These are phyloP conservation scores for Clausena lansium DNA, from an alignment of 345 rosid species.

Conservation along the genomic window DNA sequence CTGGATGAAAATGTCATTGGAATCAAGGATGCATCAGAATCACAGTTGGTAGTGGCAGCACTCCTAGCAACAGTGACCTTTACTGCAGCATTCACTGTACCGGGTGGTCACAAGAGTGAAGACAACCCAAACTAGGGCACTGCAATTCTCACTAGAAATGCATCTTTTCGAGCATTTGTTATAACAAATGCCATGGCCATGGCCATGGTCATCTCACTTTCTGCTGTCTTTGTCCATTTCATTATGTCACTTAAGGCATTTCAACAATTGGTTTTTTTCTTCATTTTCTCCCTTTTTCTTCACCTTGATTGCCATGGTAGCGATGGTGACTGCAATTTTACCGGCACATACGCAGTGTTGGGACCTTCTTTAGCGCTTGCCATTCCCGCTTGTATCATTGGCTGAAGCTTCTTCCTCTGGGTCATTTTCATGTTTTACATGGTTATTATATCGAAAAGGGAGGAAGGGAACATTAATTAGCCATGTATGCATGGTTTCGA, in stretches of 20 bases:
- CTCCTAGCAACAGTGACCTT: background rate
- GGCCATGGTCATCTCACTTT: background rate
- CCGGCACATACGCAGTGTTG: slow-evolving; percentile 8
- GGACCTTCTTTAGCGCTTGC: background rate
- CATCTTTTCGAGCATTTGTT: slow-evolving; percentile 6
- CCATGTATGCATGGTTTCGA: too few species aligned
- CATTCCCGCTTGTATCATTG: background rate
- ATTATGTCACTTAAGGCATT: background rate
- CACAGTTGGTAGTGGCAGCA: background rate
- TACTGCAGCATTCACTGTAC: background rate
- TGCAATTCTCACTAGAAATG: background rate
- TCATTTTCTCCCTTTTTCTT: background rate
- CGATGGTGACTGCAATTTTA: background rate
- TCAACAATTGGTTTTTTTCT: fast-evolving
- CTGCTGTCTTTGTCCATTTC: background rate
- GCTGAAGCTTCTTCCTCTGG: background rate
- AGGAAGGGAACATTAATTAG: too few species aligned
- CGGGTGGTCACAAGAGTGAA: background rate
- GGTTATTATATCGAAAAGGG: too few species aligned
- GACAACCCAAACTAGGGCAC: background rate
- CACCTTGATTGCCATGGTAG: background rate
- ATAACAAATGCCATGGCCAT: background rate
- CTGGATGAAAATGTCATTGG: background rate
- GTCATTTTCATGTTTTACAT: too few species aligned
- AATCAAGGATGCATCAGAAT: background rate